phyloP scores from a whole-genome alignment of 768 basidiomycete species.

The Russula sp. region DNA sequence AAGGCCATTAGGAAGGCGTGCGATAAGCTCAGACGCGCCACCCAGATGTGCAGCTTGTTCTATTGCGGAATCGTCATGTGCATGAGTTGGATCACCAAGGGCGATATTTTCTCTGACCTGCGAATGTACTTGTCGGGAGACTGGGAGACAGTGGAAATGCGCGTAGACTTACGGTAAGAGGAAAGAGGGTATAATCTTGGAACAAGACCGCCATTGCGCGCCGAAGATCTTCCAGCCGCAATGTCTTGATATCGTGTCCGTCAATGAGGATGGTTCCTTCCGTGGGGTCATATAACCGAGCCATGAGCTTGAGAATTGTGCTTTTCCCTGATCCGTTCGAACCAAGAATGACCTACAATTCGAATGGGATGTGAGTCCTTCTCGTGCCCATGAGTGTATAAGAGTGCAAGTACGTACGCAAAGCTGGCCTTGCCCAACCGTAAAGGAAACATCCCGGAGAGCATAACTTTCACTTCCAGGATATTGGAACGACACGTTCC shows the following conservation, averaged over 20 bases:
- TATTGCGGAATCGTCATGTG: conserved; percentile 49
- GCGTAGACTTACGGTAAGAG: conserved; percentile 51
- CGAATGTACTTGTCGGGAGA: not conserved
- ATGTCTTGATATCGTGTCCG: conserved; percentile 49
- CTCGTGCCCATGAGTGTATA: not conserved
- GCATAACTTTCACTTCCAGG: conserved; percentile 47
- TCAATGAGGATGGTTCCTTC: conserved; percentile 68
- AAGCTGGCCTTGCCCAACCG: conserved; percentile 58
- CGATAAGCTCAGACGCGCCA: conserved; percentile 60
- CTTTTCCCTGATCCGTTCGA: conserved; percentile 75
- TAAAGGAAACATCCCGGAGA: conserved; percentile 60
- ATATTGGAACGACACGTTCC: conserved; percentile 68
- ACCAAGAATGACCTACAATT: conserved; percentile 61
- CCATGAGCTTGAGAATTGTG: conserved; percentile 67
- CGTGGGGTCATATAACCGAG: conserved; percentile 60
- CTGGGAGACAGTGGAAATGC: not conserved
- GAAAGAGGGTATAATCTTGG: conserved; percentile 77
- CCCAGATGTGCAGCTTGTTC: conserved; percentile 60
- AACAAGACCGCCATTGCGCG: conserved; percentile 65
- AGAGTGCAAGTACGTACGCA: conserved; percentile 42
- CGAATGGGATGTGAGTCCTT: not conserved
- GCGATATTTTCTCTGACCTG: conserved; percentile 76
- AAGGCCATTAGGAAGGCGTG: conserved; percentile 56
- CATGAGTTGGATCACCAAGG: conserved; percentile 55
- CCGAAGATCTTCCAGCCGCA: conserved; percentile 58